Base-by-base conservation (phyloP, 2,329 filamentous ascomycete species). In the Hypoxylon sp. region DNA sequence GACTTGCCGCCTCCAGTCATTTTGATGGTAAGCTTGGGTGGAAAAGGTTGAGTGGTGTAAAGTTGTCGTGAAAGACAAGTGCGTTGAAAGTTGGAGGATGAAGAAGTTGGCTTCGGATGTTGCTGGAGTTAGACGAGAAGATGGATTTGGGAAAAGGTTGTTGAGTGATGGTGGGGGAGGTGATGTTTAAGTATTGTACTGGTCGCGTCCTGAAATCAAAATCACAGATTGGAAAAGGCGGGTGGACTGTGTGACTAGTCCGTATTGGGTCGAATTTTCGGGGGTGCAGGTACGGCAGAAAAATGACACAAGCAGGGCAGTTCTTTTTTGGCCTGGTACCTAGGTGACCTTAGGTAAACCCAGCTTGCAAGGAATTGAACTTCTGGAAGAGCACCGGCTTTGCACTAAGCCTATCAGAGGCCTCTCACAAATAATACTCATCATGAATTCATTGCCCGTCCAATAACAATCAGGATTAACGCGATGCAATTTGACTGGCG, bases 1-100 rank as follows among this genome's bases (percentile, higher is more conserved):
- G 94, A 97, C 86, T 99, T 99, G 84, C 95, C 95, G 84, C 94
- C 94, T 89, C 94, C 94, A 93, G 95, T 97, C 95, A 99, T 99
- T 91, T 92, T 97, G 90, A 87, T 79, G 71, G 72, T 77, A 71
- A 73, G 69, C 76, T 74, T 71, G 74, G 68, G 65, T 67, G 72
- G 72, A 72, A 65, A 66, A 30, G 15, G 47, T 63, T 52, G n/a
- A 28, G 15, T 57, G 47, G 63, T 43, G 61, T 49, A 65, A 56
- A 50, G 43, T 61, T 60, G 65, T 68, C 67, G 63, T 43, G 61
- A 54, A 62, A 55, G 54, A 64, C 54, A 51, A 58, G 61, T 72
- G 69, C 68, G 71, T 17, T 63, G 66, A 64, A 54, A 71, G 68
- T 66, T 63, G 58, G 66, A 54, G 66, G 52, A 64, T 57, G 66